Evolutionary conservation across 2,329 filamentous ascomycete species (phyloP).

Genomic region (Chaetothyriales sp.): DNA sequence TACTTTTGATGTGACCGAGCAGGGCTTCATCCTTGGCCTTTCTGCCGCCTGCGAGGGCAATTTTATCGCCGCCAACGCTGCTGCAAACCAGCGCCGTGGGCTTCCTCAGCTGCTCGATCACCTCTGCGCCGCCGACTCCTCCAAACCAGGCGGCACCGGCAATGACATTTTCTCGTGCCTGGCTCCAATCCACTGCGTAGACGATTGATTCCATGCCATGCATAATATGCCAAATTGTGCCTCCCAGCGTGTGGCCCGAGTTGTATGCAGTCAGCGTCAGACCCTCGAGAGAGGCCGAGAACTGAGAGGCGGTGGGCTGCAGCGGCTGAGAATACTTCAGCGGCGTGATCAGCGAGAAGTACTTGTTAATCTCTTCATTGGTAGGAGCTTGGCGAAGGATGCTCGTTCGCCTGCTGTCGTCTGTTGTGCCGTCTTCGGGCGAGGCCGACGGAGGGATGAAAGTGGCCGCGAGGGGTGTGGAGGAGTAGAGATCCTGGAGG

Average conservation of each 20-base stretch:
- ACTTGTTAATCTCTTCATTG: conserved; percentile 75
- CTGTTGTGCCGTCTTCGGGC: conserved; percentile 28
- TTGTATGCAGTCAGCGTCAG: conserved; percentile 94
- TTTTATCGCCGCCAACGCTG: conserved; percentile 61
- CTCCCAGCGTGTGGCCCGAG: conserved; percentile 86
- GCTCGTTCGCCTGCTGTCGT: conserved; percentile 27
- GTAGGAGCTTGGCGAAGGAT: conserved; percentile 59
- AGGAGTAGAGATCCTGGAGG: conserved; percentile 82
- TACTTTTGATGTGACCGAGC: conserved; percentile 65
- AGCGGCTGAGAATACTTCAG: conserved; percentile 96
- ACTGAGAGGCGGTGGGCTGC: conserved; percentile 73
- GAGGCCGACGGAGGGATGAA: conserved; percentile 48
- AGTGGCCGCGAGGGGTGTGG: conserved; percentile 73
- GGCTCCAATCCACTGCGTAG: conserved; percentile 96
- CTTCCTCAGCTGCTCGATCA: conserved; percentile 84
- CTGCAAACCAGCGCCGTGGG: conserved; percentile 91
- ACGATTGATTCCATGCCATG: conserved; percentile 94
- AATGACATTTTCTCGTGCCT: conserved; percentile 89
- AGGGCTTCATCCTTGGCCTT: conserved; percentile 76
- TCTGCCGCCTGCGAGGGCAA: conserved; percentile 56
- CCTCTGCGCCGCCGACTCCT: conserved; percentile 68
- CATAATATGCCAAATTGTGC: conserved; percentile 98
- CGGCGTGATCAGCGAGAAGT: conserved; percentile 80
- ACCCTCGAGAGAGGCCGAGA: conserved; percentile 76
- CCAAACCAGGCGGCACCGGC: conserved; percentile 89